These are phyloP conservation scores for Trichosporon sp. DNA, from an alignment of 1,284 basidiomycete species.

Conservation along the genomic window DNA sequence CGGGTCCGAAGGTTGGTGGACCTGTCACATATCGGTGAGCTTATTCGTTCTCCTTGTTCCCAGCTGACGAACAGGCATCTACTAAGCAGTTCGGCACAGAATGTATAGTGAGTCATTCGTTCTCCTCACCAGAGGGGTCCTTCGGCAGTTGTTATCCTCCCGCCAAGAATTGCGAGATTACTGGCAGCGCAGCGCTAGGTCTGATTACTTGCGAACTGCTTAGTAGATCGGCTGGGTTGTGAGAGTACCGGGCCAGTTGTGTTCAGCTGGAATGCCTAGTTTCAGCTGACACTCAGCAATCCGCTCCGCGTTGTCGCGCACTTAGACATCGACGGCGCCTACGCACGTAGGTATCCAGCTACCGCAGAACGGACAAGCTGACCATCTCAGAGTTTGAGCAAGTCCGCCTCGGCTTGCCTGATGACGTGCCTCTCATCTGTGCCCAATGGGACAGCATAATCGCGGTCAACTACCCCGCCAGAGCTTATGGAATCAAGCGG, in stretches of 20 bases:
- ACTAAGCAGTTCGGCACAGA: conserved; percentile 2
- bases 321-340: conserved; percentile 92
- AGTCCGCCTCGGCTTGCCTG: conserved; percentile 72
- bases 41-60: no score
- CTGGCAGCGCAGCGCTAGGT: no score
- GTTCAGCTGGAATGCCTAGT: neutral
- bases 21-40: conserved; percentile 14
- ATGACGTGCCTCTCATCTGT: conserved; percentile 78
- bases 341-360: conserved; percentile 62
- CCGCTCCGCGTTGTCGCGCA: conserved; percentile 68
- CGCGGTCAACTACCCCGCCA: conserved; percentile 93
- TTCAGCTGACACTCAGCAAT: conserved; percentile 37
- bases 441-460: conserved; percentile 88
- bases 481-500: conserved; percentile 84
- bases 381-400: conserved; percentile 71
- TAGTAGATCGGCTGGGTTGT: no score
- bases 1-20: neutral
- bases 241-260: no score
- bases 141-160: no score
- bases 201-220: no score
- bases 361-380: neutral
- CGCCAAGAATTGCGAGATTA: no score
- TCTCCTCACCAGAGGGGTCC: no score
- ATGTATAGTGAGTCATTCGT: neutral
- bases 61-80: neutral